Conservation (phyloP, 2,329 filamentous ascomycete genomes). For the Botrytis paeoniae region DNA sequence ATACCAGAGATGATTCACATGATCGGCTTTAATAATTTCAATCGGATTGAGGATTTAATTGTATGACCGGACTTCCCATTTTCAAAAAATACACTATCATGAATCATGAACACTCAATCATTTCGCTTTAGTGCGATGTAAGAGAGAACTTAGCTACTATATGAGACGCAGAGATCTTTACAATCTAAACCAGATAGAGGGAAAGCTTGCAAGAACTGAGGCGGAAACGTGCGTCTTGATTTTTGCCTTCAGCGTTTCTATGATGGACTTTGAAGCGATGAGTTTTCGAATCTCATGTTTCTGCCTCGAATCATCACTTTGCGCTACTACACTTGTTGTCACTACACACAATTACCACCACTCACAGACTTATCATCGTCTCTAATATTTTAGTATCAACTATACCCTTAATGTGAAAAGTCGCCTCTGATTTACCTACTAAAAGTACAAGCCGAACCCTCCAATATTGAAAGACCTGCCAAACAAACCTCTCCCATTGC, state of each 20-base stretch:
- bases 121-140: rapidly evolving
- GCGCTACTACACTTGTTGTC: neutral
- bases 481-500: neutral
- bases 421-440: neutral
- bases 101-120: neutral
- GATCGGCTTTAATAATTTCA: neutral
- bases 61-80: neutral
- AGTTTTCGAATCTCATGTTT: neutral
- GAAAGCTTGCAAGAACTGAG: no score
- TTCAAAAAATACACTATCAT: neutral
- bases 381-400: neutral
- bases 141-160: neutral
- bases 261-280: no score
- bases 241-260: no score
- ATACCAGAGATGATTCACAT: neutral
- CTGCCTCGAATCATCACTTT: neutral
- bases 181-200: no score
- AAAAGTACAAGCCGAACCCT: neutral
- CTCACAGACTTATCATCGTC: neutral
- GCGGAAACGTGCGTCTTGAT: no score
- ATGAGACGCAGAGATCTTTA: neutral
- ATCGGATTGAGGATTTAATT: neutral
- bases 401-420: neutral
- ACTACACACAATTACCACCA: rapidly evolving
- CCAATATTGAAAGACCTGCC: neutral